Conservation (phyloP, 345 rosid genomes). For the Cardamine resedifolia region DNA sequence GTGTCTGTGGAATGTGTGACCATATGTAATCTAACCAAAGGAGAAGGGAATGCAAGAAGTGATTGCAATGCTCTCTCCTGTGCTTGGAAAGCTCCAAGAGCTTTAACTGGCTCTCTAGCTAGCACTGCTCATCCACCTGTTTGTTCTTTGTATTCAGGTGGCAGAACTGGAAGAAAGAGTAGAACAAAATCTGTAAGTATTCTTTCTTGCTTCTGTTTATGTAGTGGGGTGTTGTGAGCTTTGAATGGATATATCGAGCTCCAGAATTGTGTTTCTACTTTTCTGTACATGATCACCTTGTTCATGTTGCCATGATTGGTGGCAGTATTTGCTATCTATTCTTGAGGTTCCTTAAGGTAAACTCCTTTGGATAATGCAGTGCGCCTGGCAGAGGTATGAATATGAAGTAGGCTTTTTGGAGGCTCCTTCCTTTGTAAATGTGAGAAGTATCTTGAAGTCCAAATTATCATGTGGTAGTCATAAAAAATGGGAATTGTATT, state of each 20-base stretch:
- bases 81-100: constrained; percentile 91
- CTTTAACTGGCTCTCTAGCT: constrained; percentile 82
- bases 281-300: neutral
- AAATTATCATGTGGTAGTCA: constrained; percentile 42
- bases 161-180: constrained; percentile 50
- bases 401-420: constrained; percentile 46
- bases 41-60: constrained; percentile 63
- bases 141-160: constrained; percentile 43
- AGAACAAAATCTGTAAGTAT: constrained; percentile 52
- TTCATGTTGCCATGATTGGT: neutral
- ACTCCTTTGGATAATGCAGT: constrained; percentile 28
- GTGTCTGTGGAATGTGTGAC: constrained; percentile 86
- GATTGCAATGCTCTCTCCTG: constrained; percentile 81
- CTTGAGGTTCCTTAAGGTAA: constrained; percentile 14
- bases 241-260: too few relatives aligned
- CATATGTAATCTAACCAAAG: constrained; percentile 69
- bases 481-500: constrained; percentile 56
- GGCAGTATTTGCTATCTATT: constrained; percentile 10
- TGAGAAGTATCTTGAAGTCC: constrained; percentile 47
- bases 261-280: neutral
- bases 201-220: neutral
- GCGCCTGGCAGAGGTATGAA: constrained; percentile 50
- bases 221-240: too few relatives aligned
- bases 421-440: constrained; percentile 39
- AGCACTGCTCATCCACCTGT: constrained; percentile 67